Percentiles rank a stretch among this genome's conserved stretches.
Evolutionary conservation across 2,329 filamentous ascomycete genomes (phyloP).

Genomic region (Aspergillus brasiliensis): DNA sequence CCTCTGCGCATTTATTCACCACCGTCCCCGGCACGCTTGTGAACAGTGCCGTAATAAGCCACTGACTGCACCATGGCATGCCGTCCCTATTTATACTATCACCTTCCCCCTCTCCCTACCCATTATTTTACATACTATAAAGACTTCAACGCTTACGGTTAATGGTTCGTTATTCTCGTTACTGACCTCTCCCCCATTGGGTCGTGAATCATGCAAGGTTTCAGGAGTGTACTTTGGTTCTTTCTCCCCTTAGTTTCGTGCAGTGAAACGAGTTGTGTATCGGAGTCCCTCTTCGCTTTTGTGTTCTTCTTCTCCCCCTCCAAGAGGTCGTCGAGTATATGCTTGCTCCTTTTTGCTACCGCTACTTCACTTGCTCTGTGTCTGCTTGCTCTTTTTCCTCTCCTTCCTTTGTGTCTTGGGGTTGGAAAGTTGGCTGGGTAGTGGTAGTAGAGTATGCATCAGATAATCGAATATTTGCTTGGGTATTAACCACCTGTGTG

Average conservation of each 20-base stretch:
- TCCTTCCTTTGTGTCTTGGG: not conserved
- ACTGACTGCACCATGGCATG: constrained; percentile 3
- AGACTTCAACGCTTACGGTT: not conserved
- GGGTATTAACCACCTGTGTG: no score
- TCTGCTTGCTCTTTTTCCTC: constrained; percentile 1
- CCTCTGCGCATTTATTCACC: constrained; percentile 3
- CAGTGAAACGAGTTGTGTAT: no score
- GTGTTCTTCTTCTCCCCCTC: no score
- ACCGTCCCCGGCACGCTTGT: constrained; percentile 1
- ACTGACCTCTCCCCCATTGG: no score
- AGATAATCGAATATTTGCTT: not conserved
- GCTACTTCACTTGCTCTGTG: constrained; percentile 5
- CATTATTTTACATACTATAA: not conserved
- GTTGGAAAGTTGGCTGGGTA: constrained; percentile 14
- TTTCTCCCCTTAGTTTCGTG: no score
- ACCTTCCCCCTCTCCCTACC: not conserved
- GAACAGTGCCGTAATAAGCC: constrained; percentile 1
- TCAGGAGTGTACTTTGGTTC: no score
- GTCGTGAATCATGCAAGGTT: no score
- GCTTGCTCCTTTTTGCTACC: not conserved
- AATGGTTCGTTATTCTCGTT: no score
- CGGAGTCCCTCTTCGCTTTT: no score
- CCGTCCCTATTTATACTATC: no score
- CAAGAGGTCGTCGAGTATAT: not conserved
- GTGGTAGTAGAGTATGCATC: constrained; percentile 6